Conservation (phyloP, 1,284 basidiomycete species). For the Cutaneotrichosporon curvatum region DNA sequence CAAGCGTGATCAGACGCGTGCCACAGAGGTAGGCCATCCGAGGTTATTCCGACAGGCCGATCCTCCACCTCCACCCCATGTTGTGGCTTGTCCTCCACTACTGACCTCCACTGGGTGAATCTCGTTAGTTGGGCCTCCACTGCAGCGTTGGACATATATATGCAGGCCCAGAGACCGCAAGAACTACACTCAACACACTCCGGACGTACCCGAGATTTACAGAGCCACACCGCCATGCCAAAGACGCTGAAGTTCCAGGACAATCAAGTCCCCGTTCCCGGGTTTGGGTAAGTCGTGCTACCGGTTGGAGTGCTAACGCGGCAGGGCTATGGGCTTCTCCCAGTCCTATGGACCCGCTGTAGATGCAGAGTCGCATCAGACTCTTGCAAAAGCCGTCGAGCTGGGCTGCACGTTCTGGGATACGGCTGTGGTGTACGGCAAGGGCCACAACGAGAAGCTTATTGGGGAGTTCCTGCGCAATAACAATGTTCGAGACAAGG, state of each 20-base stretch:
- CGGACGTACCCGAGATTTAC: not conserved
- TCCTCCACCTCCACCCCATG: too few relatives aligned
- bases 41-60: too few relatives aligned
- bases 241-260: constrained; percentile 25
- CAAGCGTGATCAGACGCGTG: too few relatives aligned
- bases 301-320: constrained; percentile 2
- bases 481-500: constrained; percentile 34
- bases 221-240: constrained; percentile 4
- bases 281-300: constrained; percentile 28
- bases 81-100: too few relatives aligned
- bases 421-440: constrained; percentile 32
- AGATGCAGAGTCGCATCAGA: constrained; percentile 22
- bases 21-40: too few relatives aligned
- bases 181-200: not conserved
- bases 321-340: constrained; percentile 28
- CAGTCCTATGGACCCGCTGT: constrained; percentile 21
- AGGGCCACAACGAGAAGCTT: constrained; percentile 43
- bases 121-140: too few relatives aligned
- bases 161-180: too few relatives aligned
- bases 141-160: too few relatives aligned
- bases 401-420: constrained; percentile 43
- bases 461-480: constrained; percentile 40
- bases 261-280: constrained; percentile 26
- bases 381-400: constrained; percentile 29
- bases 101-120: too few relatives aligned